Evolutionary conservation across 179 eudicot genomes (phyloP).

Genomic region (Pouteria campechiana): DNA sequence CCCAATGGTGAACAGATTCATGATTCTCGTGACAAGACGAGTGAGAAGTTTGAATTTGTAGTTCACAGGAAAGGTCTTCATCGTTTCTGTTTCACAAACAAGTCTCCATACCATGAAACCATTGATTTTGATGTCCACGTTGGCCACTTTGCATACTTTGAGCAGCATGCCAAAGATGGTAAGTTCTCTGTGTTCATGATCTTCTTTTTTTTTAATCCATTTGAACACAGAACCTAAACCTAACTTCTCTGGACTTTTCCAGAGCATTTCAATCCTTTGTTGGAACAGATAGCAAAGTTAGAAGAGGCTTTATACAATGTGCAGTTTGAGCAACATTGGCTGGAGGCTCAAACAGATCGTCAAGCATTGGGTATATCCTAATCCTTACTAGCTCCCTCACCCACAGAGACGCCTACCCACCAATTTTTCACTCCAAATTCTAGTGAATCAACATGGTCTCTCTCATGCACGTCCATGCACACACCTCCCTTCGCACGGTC

Average conservation of each 20-base stretch:
- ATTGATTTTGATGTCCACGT: constrained; percentile 82
- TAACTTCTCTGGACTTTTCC: constrained; percentile 11
- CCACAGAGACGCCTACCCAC: not conserved
- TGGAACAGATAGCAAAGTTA: constrained; percentile 70
- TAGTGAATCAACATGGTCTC: too few relatives aligned
- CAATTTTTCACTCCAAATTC: not conserved
- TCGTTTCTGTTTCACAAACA: constrained; percentile 74
- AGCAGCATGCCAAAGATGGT: constrained; percentile 93
- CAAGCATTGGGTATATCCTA: constrained; percentile 53
- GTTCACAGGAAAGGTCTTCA: constrained; percentile 60
- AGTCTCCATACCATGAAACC: constrained; percentile 88
- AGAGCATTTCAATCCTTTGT: constrained; percentile 77
- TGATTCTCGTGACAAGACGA: constrained; percentile 56
- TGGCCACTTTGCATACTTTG: constrained; percentile 58
- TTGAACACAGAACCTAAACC: not conserved
- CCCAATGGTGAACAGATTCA: constrained; percentile 65
- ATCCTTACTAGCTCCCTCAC: not conserved
- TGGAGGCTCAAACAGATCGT: constrained; percentile 90
- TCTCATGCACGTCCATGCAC: too few relatives aligned
- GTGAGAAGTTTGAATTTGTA: constrained; percentile 72
- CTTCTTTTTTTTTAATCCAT: not conserved
- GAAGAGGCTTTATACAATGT: constrained; percentile 87
- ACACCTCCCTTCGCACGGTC: too few relatives aligned
- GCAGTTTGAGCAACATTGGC: constrained; percentile 93
- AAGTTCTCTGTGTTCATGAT: not conserved